A percentile compares a stretch with the other conserved stretches of the same genome.
Conservation (phyloP, 2,329 filamentous ascomycete species). For the Clonostachys byssicola region DNA sequence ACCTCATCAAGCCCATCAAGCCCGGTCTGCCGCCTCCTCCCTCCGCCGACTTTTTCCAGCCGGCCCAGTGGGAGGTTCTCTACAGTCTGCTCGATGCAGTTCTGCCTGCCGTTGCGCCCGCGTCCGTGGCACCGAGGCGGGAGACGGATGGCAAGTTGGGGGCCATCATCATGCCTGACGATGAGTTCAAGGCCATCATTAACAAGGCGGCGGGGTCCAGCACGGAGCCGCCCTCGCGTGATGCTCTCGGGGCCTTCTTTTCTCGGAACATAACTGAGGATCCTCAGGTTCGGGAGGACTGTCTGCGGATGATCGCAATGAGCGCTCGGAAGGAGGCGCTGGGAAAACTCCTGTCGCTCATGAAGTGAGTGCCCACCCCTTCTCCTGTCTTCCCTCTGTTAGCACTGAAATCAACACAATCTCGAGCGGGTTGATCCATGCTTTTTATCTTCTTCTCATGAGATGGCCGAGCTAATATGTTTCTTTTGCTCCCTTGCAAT, state of each 20-base stretch:
- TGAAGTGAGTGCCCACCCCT: constrained; percentile 34
- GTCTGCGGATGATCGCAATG: constrained; percentile 35
- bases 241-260: constrained; percentile 48
- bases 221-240: constrained; percentile 18
- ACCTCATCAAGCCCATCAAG: constrained; percentile 4
- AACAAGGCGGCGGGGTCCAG: constrained; percentile 19
- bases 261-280: constrained; percentile 44
- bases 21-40: constrained; percentile 17
- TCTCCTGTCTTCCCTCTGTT: too few relatives aligned
- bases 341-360: constrained; percentile 27
- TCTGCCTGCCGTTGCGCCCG: constrained; percentile 52
- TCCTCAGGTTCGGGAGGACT: constrained; percentile 44
- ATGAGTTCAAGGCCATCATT: constrained; percentile 43
- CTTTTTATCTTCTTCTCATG: neutral
- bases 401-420: too few relatives aligned
- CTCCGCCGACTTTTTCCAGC: constrained; percentile 30
- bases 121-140: constrained; percentile 9
- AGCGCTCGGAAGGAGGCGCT: constrained; percentile 30
- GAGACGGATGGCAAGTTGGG: constrained; percentile 6
- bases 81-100: constrained; percentile 53
- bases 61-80: constrained; percentile 49
- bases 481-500: constrained; percentile 2
- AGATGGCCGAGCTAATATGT: neutral
- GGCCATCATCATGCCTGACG: constrained; percentile 39
- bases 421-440: too few relatives aligned